phyloP scores from a whole-genome alignment of 2,329 filamentous ascomycete species.

The Botrytis porri region DNA sequence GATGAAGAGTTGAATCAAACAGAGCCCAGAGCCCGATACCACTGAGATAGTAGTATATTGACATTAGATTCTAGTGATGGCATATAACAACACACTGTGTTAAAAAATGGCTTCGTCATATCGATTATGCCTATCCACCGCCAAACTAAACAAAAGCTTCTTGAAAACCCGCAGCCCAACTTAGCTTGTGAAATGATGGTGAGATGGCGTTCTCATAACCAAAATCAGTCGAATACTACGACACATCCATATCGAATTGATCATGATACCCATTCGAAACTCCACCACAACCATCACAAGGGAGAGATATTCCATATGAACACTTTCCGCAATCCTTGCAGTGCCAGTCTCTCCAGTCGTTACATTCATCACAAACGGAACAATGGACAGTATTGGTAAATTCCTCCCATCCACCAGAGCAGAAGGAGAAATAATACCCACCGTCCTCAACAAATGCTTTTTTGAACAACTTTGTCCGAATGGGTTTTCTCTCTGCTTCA shows the following conservation, averaged over 20 bases:
- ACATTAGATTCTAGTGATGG: background rate
- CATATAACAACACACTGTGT: background rate
- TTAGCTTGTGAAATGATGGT: background rate
- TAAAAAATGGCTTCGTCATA: background rate
- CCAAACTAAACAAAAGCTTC: background rate
- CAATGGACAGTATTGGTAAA: constrained; percentile 1
- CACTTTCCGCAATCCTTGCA: constrained; percentile 13
- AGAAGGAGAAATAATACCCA: constrained; percentile 3
- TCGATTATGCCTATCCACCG: too few relatives aligned
- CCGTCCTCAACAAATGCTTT: constrained; percentile 7
- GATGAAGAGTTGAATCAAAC: background rate
- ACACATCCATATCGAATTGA: background rate
- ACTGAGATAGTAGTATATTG: background rate
- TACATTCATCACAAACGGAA: constrained; percentile 8
- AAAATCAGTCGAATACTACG: background rate
- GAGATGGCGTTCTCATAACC: background rate
- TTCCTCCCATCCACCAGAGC: constrained; percentile 11
- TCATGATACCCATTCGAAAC: constrained; percentile 6
- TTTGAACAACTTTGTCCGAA: constrained; percentile 6
- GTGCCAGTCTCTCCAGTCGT: constrained; percentile 14
- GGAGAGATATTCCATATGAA: background rate
- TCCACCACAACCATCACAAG: constrained; percentile 16
- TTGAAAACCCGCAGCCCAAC: background rate
- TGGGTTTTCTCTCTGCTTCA: constrained; percentile 1
- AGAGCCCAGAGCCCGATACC: background rate